Base-by-base conservation (phyloP, 495 filamentous ascomycete genomes). In the Poronia punctata region DNA sequence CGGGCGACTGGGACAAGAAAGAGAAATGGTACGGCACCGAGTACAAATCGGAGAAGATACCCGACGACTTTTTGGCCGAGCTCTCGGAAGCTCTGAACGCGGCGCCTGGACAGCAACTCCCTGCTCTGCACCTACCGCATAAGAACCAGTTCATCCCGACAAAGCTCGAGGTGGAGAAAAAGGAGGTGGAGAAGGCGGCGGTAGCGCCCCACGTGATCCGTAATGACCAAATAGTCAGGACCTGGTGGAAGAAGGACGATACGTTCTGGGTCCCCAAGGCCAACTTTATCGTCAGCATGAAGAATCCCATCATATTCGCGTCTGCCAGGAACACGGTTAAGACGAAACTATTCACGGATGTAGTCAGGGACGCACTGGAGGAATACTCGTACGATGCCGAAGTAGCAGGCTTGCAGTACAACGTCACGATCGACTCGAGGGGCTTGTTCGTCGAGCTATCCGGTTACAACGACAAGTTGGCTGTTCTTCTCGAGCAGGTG, bases 181-280 rank as follows among this genome's bases (percentile, higher is more conserved):
- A 87, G 61, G 86, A 92, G 24, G 75, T 86, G 16, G 69, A 78
- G 35, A 76, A 84, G 52, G 84, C 87, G 9, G 65, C 78, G 4
- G 77, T 83, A 42, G 70, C 79, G 11, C 92, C 92, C 1, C 83
- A 80, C 52, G 75, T 99, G 23, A 83, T 99, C 43, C 82, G 90
- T 46, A 86, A 93, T 52, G 92, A 95, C 47, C 75, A 84, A 14
- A 64, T 78, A 6, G 78, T 83, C 2, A 80, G 92, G 21, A 79
- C 85, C n/a, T 99, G 92, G 92, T 96, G 78, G 65, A 99, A 99
- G 74, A 97, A 97, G 64, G 92, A 99, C 50, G 92, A 99, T 52
- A 86, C 79, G 0, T 99, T 96, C 66, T 99, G 92, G 92, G 92
- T 99, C 3, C 92, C 92, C 2, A 96, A 95, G 60, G 92, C 82